Evolutionary conservation across 192 early-diverging fungal species (phyloP).

Genomic region (Gonapodya sp.): DNA sequence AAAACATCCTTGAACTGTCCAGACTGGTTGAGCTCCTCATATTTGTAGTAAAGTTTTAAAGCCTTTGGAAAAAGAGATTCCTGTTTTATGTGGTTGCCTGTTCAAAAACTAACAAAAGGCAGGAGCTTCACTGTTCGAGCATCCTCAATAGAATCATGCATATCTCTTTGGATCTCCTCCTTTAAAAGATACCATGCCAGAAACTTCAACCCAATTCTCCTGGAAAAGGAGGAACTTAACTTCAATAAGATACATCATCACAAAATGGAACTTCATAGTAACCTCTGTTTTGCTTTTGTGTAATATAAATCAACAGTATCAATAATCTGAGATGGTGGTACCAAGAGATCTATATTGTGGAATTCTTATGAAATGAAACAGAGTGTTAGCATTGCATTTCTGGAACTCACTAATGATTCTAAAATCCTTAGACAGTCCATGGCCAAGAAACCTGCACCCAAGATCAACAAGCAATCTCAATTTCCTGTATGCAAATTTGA

Average conservation of each 20-base stretch:
- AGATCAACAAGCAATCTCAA: conserved; percentile 81
- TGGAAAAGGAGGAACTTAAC: too few relatives aligned
- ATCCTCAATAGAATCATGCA: conserved; percentile 92
- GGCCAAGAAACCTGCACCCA: conserved; percentile 87
- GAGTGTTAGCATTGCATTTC: conserved; percentile 2
- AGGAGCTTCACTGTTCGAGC: conserved; percentile 59
- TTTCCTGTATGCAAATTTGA: conserved; percentile 91
- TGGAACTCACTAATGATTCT: conserved; percentile 71
- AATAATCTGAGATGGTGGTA: conserved; percentile 75
- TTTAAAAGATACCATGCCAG: conserved; percentile 79
- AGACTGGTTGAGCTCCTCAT: conserved; percentile 48
- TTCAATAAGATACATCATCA: too few relatives aligned
- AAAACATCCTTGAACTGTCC: conserved; percentile 62
- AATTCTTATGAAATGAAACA: too few relatives aligned
- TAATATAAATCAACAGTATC: conserved; percentile 94
- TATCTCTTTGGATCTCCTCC: conserved; percentile 75
- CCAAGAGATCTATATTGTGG: conserved; percentile 62
- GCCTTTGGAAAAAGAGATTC: conserved; percentile 32
- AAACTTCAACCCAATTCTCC: conserved; percentile 83
- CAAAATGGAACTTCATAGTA: too few relatives aligned
- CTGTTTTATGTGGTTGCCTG: conserved; percentile 12
- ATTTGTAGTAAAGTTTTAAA: conserved; percentile 73
- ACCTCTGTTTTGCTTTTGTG: conserved; percentile 67
- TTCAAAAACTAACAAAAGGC: not conserved
- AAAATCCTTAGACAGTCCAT: conserved; percentile 92